Evolutionary conservation across 2,329 filamentous ascomycete genomes (phyloP), one percentile per base, ranked within the genome.

Genomic region (Xylogone sp.): DNA sequence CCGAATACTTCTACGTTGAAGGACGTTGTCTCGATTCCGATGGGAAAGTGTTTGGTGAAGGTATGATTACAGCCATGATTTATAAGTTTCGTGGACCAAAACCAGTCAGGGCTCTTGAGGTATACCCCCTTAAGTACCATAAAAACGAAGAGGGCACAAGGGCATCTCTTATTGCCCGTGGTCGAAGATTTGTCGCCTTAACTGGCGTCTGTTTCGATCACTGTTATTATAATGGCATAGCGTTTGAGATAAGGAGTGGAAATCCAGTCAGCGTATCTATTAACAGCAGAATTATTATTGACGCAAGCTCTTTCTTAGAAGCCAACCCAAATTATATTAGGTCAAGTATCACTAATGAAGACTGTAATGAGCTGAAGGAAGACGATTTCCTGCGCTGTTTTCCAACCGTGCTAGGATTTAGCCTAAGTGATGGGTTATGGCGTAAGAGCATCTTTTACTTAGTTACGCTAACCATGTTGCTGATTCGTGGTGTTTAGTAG

Each of bases 71-170:
- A 50, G 52, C 43, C 21, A 29, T 2, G 3, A 60, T 60, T 51
- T 5, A 22, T 6, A 56, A 56, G 49, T 60, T 59, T 49, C 31
- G 42, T 44, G 34, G 51, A 18, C 21, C 48, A 18, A 57, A 55
- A 47, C 47, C 12, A 4, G 59, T 71, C 53, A 61, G 56, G 49
- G 55, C 50, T 31, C 61, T 71, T 27, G 48, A 62, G 16, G 62
- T 60, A 6, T 69, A 62, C 51, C 66, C 65, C 39, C 60, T 71
- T 48, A 10, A 53, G 43, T 60, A 68, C 48, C 53, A 69, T 56
- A 54, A 50, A 20, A 24, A 39, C n/a, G 42, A 50, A 45, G 46
- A 62, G 27, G 24, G 60, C 39, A 52, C 64, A 34, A 57, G 34
- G 27, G 56, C 59, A 45, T 29, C 63, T 29, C 49, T 70, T 5